phyloP scores from a whole-genome alignment of 2,329 filamentous ascomycete genomes.

The Aspergillus thermomutatus region DNA sequence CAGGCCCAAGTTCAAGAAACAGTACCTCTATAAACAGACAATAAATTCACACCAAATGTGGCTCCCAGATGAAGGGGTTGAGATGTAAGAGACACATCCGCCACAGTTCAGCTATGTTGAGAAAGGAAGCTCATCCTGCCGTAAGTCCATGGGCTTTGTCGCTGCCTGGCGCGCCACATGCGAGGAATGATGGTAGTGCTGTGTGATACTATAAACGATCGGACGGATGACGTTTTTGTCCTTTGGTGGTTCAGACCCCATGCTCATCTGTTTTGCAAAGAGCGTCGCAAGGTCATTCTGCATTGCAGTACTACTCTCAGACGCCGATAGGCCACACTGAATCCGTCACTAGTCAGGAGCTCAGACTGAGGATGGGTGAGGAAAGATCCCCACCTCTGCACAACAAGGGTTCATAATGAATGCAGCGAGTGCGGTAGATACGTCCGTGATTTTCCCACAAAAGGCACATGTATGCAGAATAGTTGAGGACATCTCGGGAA shows the following conservation, averaged over 20 bases:
- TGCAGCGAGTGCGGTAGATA: conserved; percentile 32
- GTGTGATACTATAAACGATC: conserved; percentile 70
- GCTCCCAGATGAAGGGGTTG: background rate
- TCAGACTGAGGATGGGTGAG: conserved; percentile 18
- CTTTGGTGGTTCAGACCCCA: conserved; percentile 42
- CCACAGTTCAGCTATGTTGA: background rate
- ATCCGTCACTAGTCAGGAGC: conserved; percentile 17
- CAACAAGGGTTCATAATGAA: conserved; percentile 39
- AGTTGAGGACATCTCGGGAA: conserved; percentile 31
- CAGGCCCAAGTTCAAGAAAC: background rate
- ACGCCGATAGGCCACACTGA: conserved; percentile 42
- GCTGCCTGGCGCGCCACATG: conserved; percentile 53
- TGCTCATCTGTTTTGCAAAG: conserved; percentile 71
- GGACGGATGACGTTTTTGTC: conserved; percentile 37
- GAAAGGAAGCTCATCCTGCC: background rate
- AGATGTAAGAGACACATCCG: conserved; percentile 2
- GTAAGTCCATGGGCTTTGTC: background rate
- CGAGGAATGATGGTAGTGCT: conserved; percentile 80
- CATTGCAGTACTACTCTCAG: conserved; percentile 55
- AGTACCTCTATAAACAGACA: background rate
- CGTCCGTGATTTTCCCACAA: conserved; percentile 37
- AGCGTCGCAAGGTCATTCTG: conserved; percentile 80
- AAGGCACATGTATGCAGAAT: conserved; percentile 38
- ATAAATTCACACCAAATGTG: background rate
- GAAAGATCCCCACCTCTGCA: conserved; percentile 35